phyloP scores from a whole-genome alignment of 1,139 yeast species.

The Dujonia santamariae region DNA sequence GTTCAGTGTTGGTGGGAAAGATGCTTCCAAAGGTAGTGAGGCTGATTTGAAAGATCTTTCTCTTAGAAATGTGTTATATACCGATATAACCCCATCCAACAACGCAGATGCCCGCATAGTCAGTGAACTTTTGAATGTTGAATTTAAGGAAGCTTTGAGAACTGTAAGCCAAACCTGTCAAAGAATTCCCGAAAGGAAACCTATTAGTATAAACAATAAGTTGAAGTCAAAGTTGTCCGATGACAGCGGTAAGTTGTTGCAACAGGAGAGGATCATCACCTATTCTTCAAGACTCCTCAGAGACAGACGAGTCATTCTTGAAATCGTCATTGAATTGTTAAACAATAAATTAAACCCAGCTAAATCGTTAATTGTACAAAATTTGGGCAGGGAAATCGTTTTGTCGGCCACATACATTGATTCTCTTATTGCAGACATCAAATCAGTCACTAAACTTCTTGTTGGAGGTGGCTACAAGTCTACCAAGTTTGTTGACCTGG shows the following conservation, averaged over 20 bases:
- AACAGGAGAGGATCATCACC: constrained; percentile 26
- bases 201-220: constrained; percentile 15
- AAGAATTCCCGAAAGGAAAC: constrained; percentile 32
- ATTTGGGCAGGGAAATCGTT: constrained; percentile 38
- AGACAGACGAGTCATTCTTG: constrained; percentile 46
- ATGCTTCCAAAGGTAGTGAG: constrained; percentile 4
- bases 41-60: constrained; percentile 23
- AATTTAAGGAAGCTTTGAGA: constrained; percentile 42
- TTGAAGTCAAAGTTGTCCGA: constrained; percentile 35
- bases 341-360: constrained; percentile 29
- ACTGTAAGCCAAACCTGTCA: constrained; percentile 39
- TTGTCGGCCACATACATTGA: constrained; percentile 25
- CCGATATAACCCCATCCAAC: constrained; percentile 29
- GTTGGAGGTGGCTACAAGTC: background rate
- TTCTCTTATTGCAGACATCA: constrained; percentile 20
- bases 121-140: constrained; percentile 31
- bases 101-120: constrained; percentile 39
- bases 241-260: constrained; percentile 29
- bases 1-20: constrained; percentile 24
- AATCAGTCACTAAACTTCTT: background rate
- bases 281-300: constrained; percentile 35
- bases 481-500: constrained; percentile 5
- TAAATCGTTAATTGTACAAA: constrained; percentile 23
- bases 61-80: constrained; percentile 38
- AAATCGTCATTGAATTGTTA: constrained; percentile 37